phyloP scores from a whole-genome alignment of 768 basidiomycete genomes.

The Kwoniella europaea region DNA sequence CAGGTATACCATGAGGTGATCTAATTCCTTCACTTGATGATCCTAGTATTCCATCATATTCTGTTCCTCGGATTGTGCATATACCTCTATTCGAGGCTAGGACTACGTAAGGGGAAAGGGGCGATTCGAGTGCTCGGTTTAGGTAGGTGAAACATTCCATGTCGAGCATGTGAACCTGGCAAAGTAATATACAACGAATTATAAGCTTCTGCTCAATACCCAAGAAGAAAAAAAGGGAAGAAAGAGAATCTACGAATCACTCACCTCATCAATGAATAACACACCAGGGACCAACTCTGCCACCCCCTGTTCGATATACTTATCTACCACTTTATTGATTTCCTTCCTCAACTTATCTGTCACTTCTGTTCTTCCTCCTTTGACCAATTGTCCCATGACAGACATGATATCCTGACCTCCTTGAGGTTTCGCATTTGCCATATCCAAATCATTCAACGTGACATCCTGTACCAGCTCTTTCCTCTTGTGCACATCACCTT shows the following conservation, averaged over 20 bases:
- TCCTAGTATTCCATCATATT: conserved; percentile 56
- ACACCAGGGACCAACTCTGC: conserved; percentile 98
- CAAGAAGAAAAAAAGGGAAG: background rate
- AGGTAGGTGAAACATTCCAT: conserved; percentile 99
- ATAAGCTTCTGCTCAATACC: too few relatives aligned
- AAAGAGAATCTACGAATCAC: conserved; percentile 29
- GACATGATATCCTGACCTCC: conserved; percentile 98
- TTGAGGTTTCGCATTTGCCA: conserved; percentile 88
- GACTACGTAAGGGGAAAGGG: conserved; percentile 96
- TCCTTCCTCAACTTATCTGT: conserved; percentile 94
- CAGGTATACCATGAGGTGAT: conserved; percentile 89
- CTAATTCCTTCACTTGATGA: conserved; percentile 67
- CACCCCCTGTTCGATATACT: conserved; percentile 96
- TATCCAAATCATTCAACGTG: conserved; percentile 91
- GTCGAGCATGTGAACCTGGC: conserved; percentile 97
- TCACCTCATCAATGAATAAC: conserved; percentile 96
- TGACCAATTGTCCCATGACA: conserved; percentile 88
- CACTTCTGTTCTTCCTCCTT: conserved; percentile 90
- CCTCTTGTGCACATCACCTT: conserved; percentile 93
- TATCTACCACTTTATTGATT: conserved; percentile 96
- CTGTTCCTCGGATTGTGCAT: conserved; percentile 88
- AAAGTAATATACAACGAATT: background rate
- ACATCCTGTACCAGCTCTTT: conserved; percentile 96
- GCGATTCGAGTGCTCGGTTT: conserved; percentile 90
- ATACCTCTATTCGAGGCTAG: conserved; percentile 95